These are phyloP conservation scores for Sugiyamaella neomexicana DNA, from an alignment of 1,139 yeast genomes.

Conservation along the genomic window DNA sequence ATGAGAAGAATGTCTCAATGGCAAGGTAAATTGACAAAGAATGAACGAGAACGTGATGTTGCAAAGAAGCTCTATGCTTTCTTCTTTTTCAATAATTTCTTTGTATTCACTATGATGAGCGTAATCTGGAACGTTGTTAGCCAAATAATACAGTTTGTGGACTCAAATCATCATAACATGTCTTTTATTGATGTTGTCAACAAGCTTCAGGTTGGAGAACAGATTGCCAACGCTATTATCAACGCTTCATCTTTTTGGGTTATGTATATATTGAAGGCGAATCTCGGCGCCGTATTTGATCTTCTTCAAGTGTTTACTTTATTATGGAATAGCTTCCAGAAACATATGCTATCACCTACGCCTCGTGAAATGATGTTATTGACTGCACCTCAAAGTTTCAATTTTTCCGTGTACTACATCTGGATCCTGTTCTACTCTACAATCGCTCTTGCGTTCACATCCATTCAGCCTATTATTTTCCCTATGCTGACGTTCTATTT, in stretches of 20 bases:
- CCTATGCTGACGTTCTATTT: slow-evolving; percentile 41
- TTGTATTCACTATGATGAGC: slow-evolving; percentile 43
- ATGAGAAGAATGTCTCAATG: slow-evolving; percentile 43
- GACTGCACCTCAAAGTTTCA: slow-evolving; percentile 43
- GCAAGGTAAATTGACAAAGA: slow-evolving; percentile 44
- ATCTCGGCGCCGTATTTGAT: slow-evolving; percentile 39
- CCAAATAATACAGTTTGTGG: slow-evolving; percentile 35
- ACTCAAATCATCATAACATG: slow-evolving; percentile 25
- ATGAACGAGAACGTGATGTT: slow-evolving; percentile 43
- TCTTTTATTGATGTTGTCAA: slow-evolving; percentile 30
- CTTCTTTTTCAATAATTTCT: slow-evolving; percentile 43
- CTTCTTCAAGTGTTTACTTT: slow-evolving; percentile 39
- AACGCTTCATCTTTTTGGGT: slow-evolving; percentile 47
- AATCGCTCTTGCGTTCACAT: slow-evolving; percentile 43
- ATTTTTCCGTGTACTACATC: slow-evolving; percentile 41
- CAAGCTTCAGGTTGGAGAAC: slow-evolving; percentile 36
- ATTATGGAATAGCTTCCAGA: slow-evolving; percentile 34
- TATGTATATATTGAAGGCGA: slow-evolving; percentile 42
- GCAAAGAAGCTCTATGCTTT: slow-evolving; percentile 42
- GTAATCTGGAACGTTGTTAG: slow-evolving; percentile 44
- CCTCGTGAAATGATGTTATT: slow-evolving; percentile 42
- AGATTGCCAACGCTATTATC: slow-evolving; percentile 42
- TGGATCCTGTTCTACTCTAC: slow-evolving; percentile 43
- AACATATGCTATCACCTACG: slow-evolving; percentile 38
- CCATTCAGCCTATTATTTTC: slow-evolving; percentile 44